Evolutionary conservation across 75 land plant genomes (phyloP).

Genomic region (Selaginella moellendorffii): DNA sequence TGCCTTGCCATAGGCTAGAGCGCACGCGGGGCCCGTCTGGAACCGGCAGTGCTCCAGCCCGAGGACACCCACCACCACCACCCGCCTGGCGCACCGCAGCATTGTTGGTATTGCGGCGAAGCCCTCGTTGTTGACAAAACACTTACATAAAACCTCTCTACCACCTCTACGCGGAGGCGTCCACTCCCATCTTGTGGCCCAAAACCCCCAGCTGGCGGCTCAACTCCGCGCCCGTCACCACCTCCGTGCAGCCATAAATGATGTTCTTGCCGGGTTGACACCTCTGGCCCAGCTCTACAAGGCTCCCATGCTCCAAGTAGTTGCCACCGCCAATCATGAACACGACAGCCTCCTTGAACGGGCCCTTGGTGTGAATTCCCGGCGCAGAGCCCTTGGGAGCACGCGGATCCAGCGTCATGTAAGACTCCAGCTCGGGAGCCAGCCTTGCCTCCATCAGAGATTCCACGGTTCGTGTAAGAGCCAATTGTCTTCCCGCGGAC

Average conservation of each 20-base stretch:
- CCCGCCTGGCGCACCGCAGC: too few species aligned
- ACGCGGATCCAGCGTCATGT: constrained; percentile 75
- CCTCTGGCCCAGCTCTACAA: constrained; percentile 80
- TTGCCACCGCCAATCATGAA: constrained; percentile 99
- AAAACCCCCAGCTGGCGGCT: constrained; percentile 56
- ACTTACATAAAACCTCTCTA: too few species aligned
- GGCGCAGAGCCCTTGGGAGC: constrained; percentile 40
- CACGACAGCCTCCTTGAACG: constrained; percentile 95
- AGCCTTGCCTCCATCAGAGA: constrained; percentile 81
- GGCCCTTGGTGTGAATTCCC: constrained; percentile 53
- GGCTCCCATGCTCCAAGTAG: constrained; percentile 77
- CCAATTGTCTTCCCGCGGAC: constrained; percentile 70
- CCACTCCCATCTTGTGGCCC: constrained; percentile 56
- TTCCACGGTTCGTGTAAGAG: constrained; percentile 74
- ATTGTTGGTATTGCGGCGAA: too few species aligned
- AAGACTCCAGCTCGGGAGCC: constrained; percentile 71
- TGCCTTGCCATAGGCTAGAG: neutral
- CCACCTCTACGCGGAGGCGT: too few species aligned
- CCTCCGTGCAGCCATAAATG: constrained; percentile 86
- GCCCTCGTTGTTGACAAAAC: too few species aligned
- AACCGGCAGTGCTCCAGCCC: too few species aligned
- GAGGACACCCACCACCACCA: too few species aligned
- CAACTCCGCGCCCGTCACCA: constrained; percentile 72
- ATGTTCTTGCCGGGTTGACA: constrained; percentile 71
- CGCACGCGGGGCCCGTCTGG: neutral